phyloP scores from a whole-genome alignment of 345 rosid species.

The Rubroshorea leprosula region DNA sequence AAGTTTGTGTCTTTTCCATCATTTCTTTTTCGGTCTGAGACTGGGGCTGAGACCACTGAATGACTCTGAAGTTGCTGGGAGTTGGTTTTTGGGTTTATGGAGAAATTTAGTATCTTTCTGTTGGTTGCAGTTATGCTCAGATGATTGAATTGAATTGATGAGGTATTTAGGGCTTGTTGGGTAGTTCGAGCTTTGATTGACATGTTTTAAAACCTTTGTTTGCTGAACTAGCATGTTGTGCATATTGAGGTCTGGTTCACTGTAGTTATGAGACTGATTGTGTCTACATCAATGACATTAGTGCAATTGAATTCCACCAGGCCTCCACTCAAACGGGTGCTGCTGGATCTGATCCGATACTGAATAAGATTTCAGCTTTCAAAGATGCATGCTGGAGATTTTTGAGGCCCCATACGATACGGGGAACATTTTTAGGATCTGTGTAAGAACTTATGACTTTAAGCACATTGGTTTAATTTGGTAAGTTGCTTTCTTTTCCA shows the following conservation, averaged over 20 bases:
- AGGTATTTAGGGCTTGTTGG: background rate
- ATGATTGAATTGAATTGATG: background rate
- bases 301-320: slow-evolving; percentile 39
- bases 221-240: background rate
- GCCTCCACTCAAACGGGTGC: slow-evolving; percentile 74
- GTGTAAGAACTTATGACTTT: slow-evolving; percentile 33
- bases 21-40: background rate
- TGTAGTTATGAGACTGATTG: slow-evolving; percentile 11
- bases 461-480: slow-evolving; percentile 1
- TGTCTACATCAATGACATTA: slow-evolving; percentile 9
- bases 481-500: background rate
- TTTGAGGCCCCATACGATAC: slow-evolving; percentile 93
- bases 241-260: slow-evolving; percentile 6
- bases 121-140: background rate
- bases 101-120: background rate
- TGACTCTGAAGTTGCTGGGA: background rate
- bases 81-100: background rate
- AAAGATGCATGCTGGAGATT: slow-evolving; percentile 96
- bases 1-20: background rate
- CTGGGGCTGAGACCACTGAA: no score
- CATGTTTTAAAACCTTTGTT: background rate
- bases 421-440: slow-evolving; percentile 90
- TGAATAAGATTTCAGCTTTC: slow-evolving; percentile 50
- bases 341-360: slow-evolving; percentile 70
- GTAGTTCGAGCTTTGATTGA: background rate